Base-by-base conservation (phyloP, 176 grass and related monocot genomes). In the Alloteropsis semialata region DNA sequence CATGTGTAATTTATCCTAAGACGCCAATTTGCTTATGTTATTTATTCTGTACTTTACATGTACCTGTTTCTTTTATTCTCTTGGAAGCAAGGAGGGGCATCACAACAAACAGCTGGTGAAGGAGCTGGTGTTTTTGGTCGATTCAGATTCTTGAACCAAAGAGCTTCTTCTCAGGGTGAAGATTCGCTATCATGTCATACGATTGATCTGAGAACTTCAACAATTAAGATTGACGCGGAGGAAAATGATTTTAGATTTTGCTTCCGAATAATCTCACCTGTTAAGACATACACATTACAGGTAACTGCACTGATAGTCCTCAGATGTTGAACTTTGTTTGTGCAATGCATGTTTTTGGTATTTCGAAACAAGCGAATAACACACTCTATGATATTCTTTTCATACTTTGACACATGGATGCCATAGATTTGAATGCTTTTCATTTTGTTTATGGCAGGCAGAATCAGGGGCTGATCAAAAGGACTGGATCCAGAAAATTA, bases 401-500 rank as follows among this genome's bases (percentile, higher is more conserved):
- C 15, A 39, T 33, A 22, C 19, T 75, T 15, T 3, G 15, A 39
- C 44, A 45, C 18, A 63, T 0, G 14, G 46, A 68, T 67, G n/a
- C 19, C 0, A 4, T 42, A 77, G 27, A 79, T 68, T 21, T 79
- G 42, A 79, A 88, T 74, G 34, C 2, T 56, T 81, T 46, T 72
- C 16, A 56, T 67, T 71, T 90, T 49, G 8, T 74, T 83, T 56
- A 78, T 84, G 65, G 63, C 82, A 98, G 96, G 91, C 90, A 1
- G 96, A 98, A 82, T 93, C 92, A 86, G 83, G 41, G 54, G 84
- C 79, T 71, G 96, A 98, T 59, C 93, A 92, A 85, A 95, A 90
- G 84, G 92, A 98, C 30, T 98, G 92, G 96, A 90, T 86, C 69
- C 88, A 91, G 83, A 98, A 98, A 93, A 95, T 95, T 84, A 98